Conservation (phyloP, 2,329 filamentous ascomycete genomes). For the Arthroderma sp. region DNA sequence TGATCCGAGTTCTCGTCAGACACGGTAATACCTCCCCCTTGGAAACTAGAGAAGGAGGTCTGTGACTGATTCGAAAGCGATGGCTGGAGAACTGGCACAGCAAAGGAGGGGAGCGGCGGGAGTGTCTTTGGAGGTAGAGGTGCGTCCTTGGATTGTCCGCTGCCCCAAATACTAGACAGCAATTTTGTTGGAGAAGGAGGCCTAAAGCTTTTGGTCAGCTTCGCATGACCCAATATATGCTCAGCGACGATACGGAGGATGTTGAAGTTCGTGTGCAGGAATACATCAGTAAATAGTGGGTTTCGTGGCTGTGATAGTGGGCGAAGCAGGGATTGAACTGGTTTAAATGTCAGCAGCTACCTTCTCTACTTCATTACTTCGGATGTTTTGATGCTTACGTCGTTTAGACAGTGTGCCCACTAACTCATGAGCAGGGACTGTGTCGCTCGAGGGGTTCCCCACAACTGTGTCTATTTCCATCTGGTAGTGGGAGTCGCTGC, state of each 20-base stretch:
- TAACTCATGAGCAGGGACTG: constrained; percentile 59
- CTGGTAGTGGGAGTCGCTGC: constrained; percentile 42
- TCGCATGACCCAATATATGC: constrained; percentile 49
- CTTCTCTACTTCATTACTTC: background rate
- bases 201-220: constrained; percentile 48
- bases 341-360: constrained; percentile 6
- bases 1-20: constrained; percentile 47
- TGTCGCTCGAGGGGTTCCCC: constrained; percentile 59
- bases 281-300: constrained; percentile 39
- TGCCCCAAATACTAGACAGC: constrained; percentile 66
- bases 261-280: constrained; percentile 67
- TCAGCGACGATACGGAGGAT: constrained; percentile 58
- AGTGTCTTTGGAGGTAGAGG: constrained; percentile 23
- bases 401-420: constrained; percentile 60
- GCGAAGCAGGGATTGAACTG: constrained; percentile 60
- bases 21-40: constrained; percentile 36
- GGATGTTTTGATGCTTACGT: constrained; percentile 39
- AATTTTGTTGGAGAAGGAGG: constrained; percentile 82
- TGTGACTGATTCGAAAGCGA: constrained; percentile 18
- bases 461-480: constrained; percentile 52
- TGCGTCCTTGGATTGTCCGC: constrained; percentile 32
- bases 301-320: constrained; percentile 51
- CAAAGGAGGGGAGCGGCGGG: constrained; percentile 26
- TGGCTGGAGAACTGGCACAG: constrained; percentile 26
- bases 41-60: constrained; percentile 28